Conservation (phyloP, 2,329 filamentous ascomycete species). For the Aspergillus texensis region DNA sequence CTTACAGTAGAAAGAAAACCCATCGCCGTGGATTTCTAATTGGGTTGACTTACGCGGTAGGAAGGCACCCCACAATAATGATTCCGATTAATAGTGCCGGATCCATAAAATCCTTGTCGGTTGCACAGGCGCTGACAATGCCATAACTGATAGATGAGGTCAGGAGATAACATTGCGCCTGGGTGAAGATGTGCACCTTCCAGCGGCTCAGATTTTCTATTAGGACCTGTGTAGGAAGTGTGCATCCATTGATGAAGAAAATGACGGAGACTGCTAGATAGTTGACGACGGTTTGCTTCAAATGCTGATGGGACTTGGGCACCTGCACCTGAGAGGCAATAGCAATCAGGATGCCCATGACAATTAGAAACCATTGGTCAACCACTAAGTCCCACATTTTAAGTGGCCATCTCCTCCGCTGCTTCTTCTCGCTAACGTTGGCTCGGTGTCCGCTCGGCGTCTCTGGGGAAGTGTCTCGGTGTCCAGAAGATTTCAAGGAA, state of each 20-base stretch:
- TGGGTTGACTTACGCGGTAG: conserved; percentile 52
- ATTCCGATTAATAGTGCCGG: conserved; percentile 64
- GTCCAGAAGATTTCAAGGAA: not conserved
- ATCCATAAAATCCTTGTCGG: conserved; percentile 55
- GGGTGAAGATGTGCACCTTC: conserved; percentile 65
- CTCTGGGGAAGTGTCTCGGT: not conserved
- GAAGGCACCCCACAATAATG: conserved; percentile 62
- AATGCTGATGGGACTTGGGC: conserved; percentile 51
- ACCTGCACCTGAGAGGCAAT: conserved; percentile 57
- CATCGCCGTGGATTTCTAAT: not conserved
- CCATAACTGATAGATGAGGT: conserved; percentile 62
- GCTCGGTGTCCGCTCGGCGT: not conserved
- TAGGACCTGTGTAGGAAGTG: conserved; percentile 61
- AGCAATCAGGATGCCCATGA: conserved; percentile 53
- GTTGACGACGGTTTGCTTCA: conserved; percentile 52
- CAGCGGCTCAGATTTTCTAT: conserved; percentile 48
- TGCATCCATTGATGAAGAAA: conserved; percentile 68
- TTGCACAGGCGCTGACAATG: conserved; percentile 49
- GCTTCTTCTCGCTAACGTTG: not conserved
- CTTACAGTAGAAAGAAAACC: not conserved
- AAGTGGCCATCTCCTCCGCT: not conserved
- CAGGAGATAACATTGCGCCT: conserved; percentile 64
- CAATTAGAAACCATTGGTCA: conserved; percentile 63
- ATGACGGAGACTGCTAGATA: conserved; percentile 67
- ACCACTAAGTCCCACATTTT: not conserved